phyloP scores from a whole-genome alignment of 345 rosid genomes.

The Theobroma cacao region DNA sequence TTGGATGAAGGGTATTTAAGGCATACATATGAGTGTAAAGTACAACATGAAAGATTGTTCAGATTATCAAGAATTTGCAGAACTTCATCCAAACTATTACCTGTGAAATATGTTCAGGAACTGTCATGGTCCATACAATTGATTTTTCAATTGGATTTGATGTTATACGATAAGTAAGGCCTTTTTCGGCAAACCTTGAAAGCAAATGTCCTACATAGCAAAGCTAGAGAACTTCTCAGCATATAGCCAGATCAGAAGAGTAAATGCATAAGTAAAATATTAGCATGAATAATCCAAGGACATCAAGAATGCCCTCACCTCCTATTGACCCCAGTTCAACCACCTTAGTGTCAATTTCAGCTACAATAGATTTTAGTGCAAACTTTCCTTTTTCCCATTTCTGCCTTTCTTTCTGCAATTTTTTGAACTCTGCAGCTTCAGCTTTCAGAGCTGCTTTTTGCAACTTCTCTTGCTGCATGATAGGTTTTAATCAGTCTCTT shows the following conservation, averaged over 20 bases:
- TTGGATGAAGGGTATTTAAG: not conserved
- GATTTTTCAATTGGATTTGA: slow-evolving; percentile 84
- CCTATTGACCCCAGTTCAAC: slow-evolving; percentile 78
- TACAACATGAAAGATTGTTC: not conserved
- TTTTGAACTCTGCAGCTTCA: slow-evolving; percentile 77
- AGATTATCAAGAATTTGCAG: not conserved
- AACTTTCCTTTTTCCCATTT: slow-evolving; percentile 93
- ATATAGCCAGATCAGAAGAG: slow-evolving; percentile 1
- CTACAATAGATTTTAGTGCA: slow-evolving; percentile 78
- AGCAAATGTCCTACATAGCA: slow-evolving; percentile 71
- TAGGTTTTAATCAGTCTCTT: slow-evolving; percentile 19
- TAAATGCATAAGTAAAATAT: not conserved
- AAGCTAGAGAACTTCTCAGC: slow-evolving; percentile 29
- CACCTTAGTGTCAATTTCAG: slow-evolving; percentile 77
- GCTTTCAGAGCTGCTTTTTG: slow-evolving; percentile 75
- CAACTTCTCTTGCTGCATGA: slow-evolving; percentile 74
- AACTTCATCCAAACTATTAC: slow-evolving; percentile 34
- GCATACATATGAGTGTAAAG: not conserved
- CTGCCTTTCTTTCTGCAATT: slow-evolving; percentile 65
- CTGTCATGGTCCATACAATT: slow-evolving; percentile 75
- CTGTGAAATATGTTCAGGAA: slow-evolving; percentile 72
- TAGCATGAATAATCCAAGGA: not conserved
- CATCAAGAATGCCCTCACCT: slow-evolving; percentile 43
- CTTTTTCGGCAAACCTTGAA: slow-evolving; percentile 80
- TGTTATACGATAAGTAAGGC: slow-evolving; percentile 59